A percentile compares a stretch with the other conserved stretches of the same genome.
phyloP scores from a whole-genome alignment of 192 early-diverging fungal species.

The Kickxella alabastrina region DNA sequence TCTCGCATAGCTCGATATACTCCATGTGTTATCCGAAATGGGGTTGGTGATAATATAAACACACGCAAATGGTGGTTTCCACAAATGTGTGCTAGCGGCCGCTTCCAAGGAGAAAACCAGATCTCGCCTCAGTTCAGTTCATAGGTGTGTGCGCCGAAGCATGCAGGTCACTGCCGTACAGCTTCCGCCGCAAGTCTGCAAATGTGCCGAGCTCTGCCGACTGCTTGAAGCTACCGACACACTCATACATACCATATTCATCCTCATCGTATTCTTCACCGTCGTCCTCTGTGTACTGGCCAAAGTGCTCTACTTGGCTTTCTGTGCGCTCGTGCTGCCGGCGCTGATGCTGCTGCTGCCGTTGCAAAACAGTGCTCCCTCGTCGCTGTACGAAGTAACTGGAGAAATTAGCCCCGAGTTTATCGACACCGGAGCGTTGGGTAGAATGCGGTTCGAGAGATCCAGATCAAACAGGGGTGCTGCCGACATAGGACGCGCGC shows the following conservation, averaged over 20 bases:
- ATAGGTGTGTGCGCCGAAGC: no score
- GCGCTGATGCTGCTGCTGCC: neutral
- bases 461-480: slow-evolving; percentile 28
- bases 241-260: slow-evolving; percentile 15
- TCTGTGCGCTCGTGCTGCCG: neutral
- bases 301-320: no score
- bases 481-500: slow-evolving; percentile 41
- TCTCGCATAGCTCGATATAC: no score
- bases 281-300: slow-evolving; percentile 3
- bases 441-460: slow-evolving; percentile 4
- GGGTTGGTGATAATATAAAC: no score
- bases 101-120: no score
- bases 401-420: slow-evolving; percentile 23
- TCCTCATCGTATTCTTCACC: slow-evolving; percentile 9
- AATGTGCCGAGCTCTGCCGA: slow-evolving; percentile 31
- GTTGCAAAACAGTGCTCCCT: slow-evolving; percentile 2
- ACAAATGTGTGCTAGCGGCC: no score
- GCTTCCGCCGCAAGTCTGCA: slow-evolving; percentile 45
- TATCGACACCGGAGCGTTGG: neutral
- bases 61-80: no score
- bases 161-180: slow-evolving; percentile 45
- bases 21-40: no score
- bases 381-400: slow-evolving; percentile 6
- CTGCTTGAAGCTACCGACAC: slow-evolving; percentile 4
- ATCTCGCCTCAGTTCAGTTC: no score